Base-by-base conservation (phyloP, 192 early-diverging fungal genomes). In the Borealophlyctis nickersoniae region DNA sequence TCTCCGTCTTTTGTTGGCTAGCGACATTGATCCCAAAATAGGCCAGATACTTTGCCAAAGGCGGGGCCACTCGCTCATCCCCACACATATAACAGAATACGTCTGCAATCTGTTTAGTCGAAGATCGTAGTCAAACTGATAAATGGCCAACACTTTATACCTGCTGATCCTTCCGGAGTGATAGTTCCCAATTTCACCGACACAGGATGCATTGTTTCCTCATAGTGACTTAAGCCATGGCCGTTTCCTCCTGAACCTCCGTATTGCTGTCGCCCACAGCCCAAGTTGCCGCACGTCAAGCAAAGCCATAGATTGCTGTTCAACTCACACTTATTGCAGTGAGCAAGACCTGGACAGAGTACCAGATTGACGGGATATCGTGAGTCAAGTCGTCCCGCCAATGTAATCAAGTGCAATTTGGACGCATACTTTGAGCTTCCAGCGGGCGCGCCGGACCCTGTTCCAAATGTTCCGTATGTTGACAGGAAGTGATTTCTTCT, bases 231-330 rank as follows among this genome's bases (percentile, higher is more conserved):
- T 26, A 96, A 71, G 0, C 87, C 96, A 66, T 99, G 96, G 58
- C 92, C 88, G 72, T 98, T 99, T 16, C 96, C 96, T 9, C 90
- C 91, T 22, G 82, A 71, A 9, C 96, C 96, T 22, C 92, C 96
- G 73, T 86, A 94, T 72, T 99, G 96, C 52, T 88, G 81, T 53
- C 96, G 82, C 19, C 96, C 96, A 69, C 96, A 99, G 0, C 93
- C 94, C 27, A 96, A 79, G 50, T 90, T 90, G 16, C 96, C 96
- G 65, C 96, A 99, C 0, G 83, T 80, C 31, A 99, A 72, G 60
- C 96, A 99, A 39, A 99, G 77, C 96, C 96, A 99, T 36, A 99
- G 77, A 65, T 99, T 99, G 49, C 93, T 89, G 3, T 80, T 87
- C 32, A 96, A 79, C 0, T 95, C 92, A 70, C 96, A 99, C 23